A percentile compares a stretch with the other conserved stretches of the same genome.
Evolutionary conservation across 352 stramenopile genomes (phyloP).

Genomic region (Halophytophthora polymorphica): DNA sequence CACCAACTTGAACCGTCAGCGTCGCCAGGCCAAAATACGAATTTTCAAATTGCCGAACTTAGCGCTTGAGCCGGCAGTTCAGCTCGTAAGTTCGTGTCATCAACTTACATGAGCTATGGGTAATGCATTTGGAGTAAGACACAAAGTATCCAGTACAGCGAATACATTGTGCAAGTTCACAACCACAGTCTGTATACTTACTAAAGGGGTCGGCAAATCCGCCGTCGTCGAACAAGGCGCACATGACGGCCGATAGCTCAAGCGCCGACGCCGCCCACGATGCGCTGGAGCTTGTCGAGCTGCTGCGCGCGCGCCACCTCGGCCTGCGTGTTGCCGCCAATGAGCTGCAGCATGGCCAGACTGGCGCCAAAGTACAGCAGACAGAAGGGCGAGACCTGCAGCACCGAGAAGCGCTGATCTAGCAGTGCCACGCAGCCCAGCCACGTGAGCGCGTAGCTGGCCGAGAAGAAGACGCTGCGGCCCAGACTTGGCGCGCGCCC

Average conservation of each 20-base stretch:
- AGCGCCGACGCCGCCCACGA: slow-evolving; percentile 6
- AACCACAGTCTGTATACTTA: no score
- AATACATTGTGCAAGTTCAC: no score
- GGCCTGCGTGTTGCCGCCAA: slow-evolving; percentile 51
- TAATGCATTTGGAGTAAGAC: neutral
- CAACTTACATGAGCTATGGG: no score
- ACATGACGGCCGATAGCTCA: neutral
- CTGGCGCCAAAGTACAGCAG: slow-evolving; percentile 36
- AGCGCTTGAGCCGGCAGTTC: neutral
- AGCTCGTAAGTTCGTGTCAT: no score
- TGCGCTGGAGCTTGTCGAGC: slow-evolving; percentile 48
- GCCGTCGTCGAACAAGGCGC: no score
- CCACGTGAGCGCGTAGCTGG: slow-evolving; percentile 39
- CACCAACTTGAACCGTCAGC: no score
- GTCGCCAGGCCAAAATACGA: slow-evolving; percentile 6
- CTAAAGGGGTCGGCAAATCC: no score
- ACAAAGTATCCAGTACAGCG: no score
- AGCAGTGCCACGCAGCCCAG: slow-evolving; percentile 22
- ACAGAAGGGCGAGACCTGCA: slow-evolving; percentile 39
- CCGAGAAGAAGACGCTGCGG: slow-evolving; percentile 33
- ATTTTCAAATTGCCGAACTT: slow-evolving; percentile 12
- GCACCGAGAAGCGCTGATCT: slow-evolving; percentile 26
- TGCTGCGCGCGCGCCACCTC: slow-evolving; percentile 47
- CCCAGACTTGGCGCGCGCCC: slow-evolving; percentile 16
- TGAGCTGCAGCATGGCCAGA: slow-evolving; percentile 26